Evolutionary conservation across 2,329 filamentous ascomycete genomes (phyloP).

Genomic region (Trichophyton mentagrophytes): DNA sequence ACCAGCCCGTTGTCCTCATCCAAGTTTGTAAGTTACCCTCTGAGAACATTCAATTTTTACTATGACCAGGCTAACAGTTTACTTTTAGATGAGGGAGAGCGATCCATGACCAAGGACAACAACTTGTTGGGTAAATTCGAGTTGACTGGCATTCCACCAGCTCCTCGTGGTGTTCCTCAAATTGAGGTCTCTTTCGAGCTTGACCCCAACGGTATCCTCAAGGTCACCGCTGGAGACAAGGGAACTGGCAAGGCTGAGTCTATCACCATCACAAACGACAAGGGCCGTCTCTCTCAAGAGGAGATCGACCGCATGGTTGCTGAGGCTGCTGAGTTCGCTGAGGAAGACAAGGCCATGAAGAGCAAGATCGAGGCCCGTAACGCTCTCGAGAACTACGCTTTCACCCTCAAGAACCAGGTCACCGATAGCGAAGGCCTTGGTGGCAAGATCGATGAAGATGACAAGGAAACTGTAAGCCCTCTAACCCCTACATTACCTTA

Average conservation of each 20-base stretch:
- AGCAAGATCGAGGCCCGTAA: conserved; percentile 96
- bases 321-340: conserved; percentile 96
- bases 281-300: conserved; percentile 88
- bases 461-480: conserved; percentile 77
- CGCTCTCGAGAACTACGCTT: conserved; percentile 96
- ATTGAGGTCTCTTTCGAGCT: conserved; percentile 98
- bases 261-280: conserved; percentile 99
- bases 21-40: conserved; percentile 54
- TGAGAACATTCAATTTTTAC: too few species aligned
- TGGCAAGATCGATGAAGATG: conserved; percentile 95
- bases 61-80: too few species aligned
- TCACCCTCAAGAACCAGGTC: conserved; percentile 98
- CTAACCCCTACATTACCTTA: background rate
- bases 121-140: conserved; percentile 98
- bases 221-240: conserved; percentile 93
- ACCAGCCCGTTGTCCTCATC: conserved; percentile 90
- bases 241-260: conserved; percentile 94
- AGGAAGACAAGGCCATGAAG: conserved; percentile 96
- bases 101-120: conserved; percentile 90
- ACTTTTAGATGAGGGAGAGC: conserved; percentile 60
- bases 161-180: conserved; percentile 90
- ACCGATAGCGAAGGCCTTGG: conserved; percentile 93
- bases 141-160: conserved; percentile 86
- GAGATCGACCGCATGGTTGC: conserved; percentile 99
- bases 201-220: conserved; percentile 95